Evolutionary conservation across 2,329 filamentous ascomycete species (phyloP), one percentile per base, ranked within the genome.

Genomic region (Phialophora verrucosa): DNA sequence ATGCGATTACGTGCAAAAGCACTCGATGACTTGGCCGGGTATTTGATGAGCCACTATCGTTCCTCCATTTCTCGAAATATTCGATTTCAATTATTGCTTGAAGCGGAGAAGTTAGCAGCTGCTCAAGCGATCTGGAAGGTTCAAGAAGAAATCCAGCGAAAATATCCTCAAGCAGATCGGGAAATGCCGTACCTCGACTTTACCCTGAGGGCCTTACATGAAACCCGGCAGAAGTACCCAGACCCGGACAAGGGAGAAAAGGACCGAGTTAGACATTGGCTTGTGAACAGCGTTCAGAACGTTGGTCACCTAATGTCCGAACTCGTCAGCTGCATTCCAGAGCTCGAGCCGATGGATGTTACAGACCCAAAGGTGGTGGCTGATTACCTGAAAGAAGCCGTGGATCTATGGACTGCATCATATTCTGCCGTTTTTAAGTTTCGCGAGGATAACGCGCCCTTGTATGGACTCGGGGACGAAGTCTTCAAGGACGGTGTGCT

Each of bases 81-180:
- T 1, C 88, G 88, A 71, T 98, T 93, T 93, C 84, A 85, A 69
- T 79, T 99, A 35, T 81, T 99, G n/a, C 91, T 89, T 83, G 89
- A 94, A 74, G 94, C 94, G 0, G 95, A 99, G 77, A 97, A 93
- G 78, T 85, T 98, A 80, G 88, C 90, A 51, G 91, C 93, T 42
- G 92, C 92, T 20, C 85, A 86, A 67, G 84, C 88, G 54, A 83
- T 98, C 44, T 98, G 94, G 93, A 88, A 88, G 68, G 83, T 87
- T 61, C 92, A 96, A 74, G 91, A 97, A 74, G 81, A 83, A 7
- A 89, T 90, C 59, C 83, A 89, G 7, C 83, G 85, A 59, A 83
- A 82, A 59, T 85, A 87, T 10, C 81, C 86, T 10, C 69, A 73
- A 14, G 82, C 83, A 20, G 85, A 86, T 44, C 83, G 87, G 50